phyloP scores from a whole-genome alignment of 2,329 filamentous ascomycete genomes.

The Fusarium denticulatum region DNA sequence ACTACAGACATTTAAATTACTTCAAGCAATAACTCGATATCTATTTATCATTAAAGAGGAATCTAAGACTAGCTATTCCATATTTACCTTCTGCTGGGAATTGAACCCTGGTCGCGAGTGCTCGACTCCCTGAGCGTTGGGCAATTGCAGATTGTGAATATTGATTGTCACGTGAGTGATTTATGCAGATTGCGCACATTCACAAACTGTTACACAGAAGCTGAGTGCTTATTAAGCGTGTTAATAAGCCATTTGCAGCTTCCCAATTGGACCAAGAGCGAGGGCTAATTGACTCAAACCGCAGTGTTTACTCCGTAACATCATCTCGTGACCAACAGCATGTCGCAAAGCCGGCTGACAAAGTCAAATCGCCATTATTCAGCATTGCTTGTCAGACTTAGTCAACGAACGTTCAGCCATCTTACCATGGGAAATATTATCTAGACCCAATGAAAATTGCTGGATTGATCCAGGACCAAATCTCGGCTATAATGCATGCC shows the following conservation, averaged over 20 bases:
- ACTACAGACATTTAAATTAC: too few relatives aligned
- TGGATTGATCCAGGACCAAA: background rate
- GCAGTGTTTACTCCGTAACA: background rate
- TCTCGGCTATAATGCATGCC: background rate
- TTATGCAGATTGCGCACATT: background rate
- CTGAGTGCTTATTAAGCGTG: background rate
- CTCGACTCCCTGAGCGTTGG: rapidly evolving
- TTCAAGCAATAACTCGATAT: too few relatives aligned
- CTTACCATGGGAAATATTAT: too few relatives aligned
- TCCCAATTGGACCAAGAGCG: background rate
- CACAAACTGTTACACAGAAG: background rate
- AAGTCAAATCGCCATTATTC: background rate
- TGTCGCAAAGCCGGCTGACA: background rate
- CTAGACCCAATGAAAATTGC: background rate
- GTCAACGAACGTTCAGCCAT: background rate
- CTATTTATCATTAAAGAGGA: too few relatives aligned
- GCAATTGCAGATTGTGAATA: rapidly evolving
- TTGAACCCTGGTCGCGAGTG: background rate
- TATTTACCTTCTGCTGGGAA: rapidly evolving
- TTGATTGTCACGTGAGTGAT: rapidly evolving
- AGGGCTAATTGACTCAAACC: background rate
- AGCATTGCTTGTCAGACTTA: background rate
- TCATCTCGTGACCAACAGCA: background rate
- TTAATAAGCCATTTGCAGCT: background rate
- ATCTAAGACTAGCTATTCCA: too few relatives aligned